A percentile compares a stretch with the other conserved stretches of the same genome.
phyloP scores from a whole-genome alignment of 2,329 filamentous ascomycete genomes.

The Aureobasidium sp. region DNA sequence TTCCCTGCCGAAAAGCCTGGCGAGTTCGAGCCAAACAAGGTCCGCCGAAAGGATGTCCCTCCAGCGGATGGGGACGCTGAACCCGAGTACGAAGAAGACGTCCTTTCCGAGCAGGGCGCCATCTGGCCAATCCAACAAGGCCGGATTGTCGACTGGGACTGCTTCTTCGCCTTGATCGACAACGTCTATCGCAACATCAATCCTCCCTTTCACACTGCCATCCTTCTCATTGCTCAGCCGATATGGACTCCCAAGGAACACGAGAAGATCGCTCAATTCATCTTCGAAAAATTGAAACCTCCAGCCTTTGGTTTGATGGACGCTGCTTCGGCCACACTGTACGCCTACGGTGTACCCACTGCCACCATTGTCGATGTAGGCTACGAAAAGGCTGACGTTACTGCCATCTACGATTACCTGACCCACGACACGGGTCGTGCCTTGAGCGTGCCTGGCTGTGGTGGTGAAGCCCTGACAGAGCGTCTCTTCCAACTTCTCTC shows the following conservation, averaged over 20 bases:
- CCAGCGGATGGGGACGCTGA: conserved; percentile 43
- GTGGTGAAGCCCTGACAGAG: conserved; percentile 79
- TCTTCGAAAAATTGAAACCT: conserved; percentile 96
- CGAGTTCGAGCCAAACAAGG: conserved; percentile 73
- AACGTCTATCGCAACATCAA: conserved; percentile 86
- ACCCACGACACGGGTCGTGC: conserved; percentile 61
- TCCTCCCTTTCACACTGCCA: conserved; percentile 87
- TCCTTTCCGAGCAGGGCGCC: conserved; percentile 78
- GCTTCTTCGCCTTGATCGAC: conserved; percentile 86
- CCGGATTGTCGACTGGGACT: conserved; percentile 80
- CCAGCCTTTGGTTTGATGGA: conserved; percentile 88
- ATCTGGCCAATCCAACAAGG: conserved; percentile 79
- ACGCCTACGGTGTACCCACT: conserved; percentile 71
- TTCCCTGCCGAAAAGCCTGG: conserved; percentile 70
- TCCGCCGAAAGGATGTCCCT: conserved; percentile 43
- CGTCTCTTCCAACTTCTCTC: conserved; percentile 59
- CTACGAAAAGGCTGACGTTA: conserved; percentile 85
- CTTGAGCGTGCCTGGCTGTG: conserved; percentile 57
- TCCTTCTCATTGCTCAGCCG: conserved; percentile 82
- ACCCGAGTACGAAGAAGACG: conserved; percentile 76
- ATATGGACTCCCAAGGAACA: conserved; percentile 83
- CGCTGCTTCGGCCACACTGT: conserved; percentile 71
- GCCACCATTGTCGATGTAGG: conserved; percentile 89
- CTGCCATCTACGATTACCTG: conserved; percentile 75
- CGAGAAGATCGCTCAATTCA: conserved; percentile 82